These are phyloP conservation scores for Alnus rubra DNA, from an alignment of 306 rosid genomes.

Conservation along the genomic window DNA sequence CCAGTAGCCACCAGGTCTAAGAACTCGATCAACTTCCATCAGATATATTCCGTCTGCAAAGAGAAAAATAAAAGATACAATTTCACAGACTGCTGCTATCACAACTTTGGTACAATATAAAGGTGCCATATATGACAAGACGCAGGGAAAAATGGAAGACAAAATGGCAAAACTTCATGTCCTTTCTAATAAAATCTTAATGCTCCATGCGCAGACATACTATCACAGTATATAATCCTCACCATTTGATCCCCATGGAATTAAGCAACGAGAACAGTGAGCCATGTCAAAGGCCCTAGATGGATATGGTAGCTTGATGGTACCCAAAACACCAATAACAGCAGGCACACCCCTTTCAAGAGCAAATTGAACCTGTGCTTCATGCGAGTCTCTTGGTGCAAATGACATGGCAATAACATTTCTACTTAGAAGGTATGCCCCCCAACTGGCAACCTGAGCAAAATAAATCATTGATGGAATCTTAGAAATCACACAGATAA, in stretches of 20 bases:
- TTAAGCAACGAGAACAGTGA: conserved; percentile 96
- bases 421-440: conserved; percentile 93
- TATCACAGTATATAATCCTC: conserved; percentile 29
- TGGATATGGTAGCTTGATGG: conserved; percentile 88
- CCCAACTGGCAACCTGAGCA: conserved; percentile 94
- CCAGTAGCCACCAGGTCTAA: conserved; percentile 99
- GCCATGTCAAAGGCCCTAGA: conserved; percentile 97
- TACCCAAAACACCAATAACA: conserved; percentile 88
- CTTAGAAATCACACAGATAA: conserved; percentile 7
- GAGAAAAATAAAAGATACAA: conserved; percentile 20
- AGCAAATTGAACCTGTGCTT: conserved; percentile 98
- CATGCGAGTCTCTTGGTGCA: conserved; percentile 95
- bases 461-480: conserved; percentile 24
- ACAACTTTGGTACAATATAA: conserved; percentile 5
- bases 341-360: conserved; percentile 97
- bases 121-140: conserved; percentile 27
- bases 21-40: conserved; percentile 94
- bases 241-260: conserved; percentile 95
- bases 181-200: conserved; percentile 21
- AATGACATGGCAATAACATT: conserved; percentile 91
- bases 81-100: conserved; percentile 16
- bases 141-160: neutral
- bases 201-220: conserved; percentile 2
- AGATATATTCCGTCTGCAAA: conserved; percentile 78
- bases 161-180: neutral